Conservation (phyloP, 2,329 filamentous ascomycete species). For the Hymenoscyphus fructigenus region DNA sequence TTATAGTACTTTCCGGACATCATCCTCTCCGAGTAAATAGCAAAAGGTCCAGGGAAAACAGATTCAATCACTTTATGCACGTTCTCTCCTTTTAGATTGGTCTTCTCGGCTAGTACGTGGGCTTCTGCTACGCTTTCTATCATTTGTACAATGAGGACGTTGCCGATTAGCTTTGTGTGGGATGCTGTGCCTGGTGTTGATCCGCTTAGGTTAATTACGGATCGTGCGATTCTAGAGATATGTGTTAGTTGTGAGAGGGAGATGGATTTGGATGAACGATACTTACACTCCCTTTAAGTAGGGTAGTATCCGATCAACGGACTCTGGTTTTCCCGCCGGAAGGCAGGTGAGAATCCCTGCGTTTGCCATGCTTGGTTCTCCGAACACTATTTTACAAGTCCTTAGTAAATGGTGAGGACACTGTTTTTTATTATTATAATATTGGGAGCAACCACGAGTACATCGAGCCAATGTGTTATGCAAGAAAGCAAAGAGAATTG, state of each 20-base stretch:
- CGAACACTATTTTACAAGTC: too few species aligned
- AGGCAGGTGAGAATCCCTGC: background rate
- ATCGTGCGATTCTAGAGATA: conserved; percentile 3
- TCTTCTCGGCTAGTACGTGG: conserved; percentile 9
- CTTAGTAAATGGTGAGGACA: too few species aligned
- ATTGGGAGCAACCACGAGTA: too few species aligned
- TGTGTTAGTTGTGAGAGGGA: background rate
- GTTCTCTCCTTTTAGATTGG: background rate
- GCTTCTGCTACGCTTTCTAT: conserved; percentile 14
- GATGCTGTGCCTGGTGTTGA: conserved; percentile 12
- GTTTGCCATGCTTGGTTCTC: too few species aligned
- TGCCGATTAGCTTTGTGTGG: conserved; percentile 12
- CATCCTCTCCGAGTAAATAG: conserved; percentile 12
- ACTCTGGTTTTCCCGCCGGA: background rate
- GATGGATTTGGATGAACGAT: background rate
- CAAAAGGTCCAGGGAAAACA: too few species aligned
- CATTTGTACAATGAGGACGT: conserved; percentile 14
- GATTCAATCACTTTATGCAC: conserved; percentile 7
- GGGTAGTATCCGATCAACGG: background rate
- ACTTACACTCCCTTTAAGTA: background rate
- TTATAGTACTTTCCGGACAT: conserved; percentile 6
- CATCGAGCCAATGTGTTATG: too few species aligned
- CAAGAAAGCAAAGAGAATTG: too few species aligned
- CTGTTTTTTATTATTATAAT: too few species aligned
- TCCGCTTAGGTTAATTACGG: conserved; percentile 8